Evolutionary conservation across 1,284 basidiomycete species (phyloP).

Genomic region (Cryptococcus maquisensis): DNA sequence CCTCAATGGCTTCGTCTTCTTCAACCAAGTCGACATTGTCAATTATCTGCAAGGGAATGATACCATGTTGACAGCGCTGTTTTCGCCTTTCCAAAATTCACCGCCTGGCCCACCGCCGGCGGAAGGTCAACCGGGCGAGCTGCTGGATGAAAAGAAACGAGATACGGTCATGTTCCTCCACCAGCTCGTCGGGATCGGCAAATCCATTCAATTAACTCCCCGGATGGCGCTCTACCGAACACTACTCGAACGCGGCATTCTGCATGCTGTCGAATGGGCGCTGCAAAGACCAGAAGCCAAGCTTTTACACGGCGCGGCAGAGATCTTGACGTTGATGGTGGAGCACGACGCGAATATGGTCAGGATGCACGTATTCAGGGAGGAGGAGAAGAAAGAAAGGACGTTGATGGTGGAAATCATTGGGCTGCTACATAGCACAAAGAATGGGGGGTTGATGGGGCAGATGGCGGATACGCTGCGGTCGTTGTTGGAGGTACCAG

Average conservation of each 20-base stretch:
- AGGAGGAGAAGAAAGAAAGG: conserved; percentile 56
- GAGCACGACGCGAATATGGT: conserved; percentile 91
- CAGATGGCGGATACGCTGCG: conserved; percentile 87
- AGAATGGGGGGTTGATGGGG: conserved; percentile 81
- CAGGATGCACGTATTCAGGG: conserved; percentile 74
- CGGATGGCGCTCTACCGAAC: conserved; percentile 84
- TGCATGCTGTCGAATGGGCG: conserved; percentile 90
- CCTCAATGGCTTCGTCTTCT: conserved; percentile 94
- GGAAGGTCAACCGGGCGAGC: conserved; percentile 23
- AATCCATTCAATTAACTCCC: conserved; percentile 85
- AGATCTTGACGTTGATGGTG: conserved; percentile 78
- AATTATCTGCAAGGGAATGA: conserved; percentile 77
- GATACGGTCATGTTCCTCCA: conserved; percentile 84
- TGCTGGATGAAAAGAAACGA: conserved; percentile 46
- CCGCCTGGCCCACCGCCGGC: conserved; percentile 21
- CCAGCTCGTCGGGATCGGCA: conserved; percentile 91
- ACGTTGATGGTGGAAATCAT: conserved; percentile 74
- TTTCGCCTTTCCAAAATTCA: conserved; percentile 67
- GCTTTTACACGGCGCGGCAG: conserved; percentile 77
- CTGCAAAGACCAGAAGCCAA: conserved; percentile 54
- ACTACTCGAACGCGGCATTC: conserved; percentile 80
- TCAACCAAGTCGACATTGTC: conserved; percentile 98
- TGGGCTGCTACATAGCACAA: conserved; percentile 68
- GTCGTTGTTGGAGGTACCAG: conserved; percentile 66
- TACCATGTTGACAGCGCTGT: conserved; percentile 70